phyloP scores from a whole-genome alignment of 345 rosid species.

The Corymbia maculata region DNA sequence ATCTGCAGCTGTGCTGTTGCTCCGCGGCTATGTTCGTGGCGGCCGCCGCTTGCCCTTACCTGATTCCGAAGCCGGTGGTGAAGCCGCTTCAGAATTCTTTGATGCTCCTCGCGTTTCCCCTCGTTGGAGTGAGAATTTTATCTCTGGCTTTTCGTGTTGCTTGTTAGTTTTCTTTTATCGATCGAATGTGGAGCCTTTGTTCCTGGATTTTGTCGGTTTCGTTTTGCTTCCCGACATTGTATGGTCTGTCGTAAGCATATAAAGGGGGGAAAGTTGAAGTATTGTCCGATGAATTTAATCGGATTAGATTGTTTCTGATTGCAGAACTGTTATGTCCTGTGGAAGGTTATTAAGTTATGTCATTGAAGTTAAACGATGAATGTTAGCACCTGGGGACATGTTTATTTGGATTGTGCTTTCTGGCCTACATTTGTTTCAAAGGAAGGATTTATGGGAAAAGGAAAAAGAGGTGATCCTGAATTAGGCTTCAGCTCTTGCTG shows the following conservation, averaged over 20 bases:
- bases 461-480: not conserved
- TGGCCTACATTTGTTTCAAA: not conserved
- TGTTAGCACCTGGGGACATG: not conserved
- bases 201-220: not conserved
- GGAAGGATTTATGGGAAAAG: not conserved
- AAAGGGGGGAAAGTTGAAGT: not conserved
- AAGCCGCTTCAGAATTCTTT: constrained; percentile 61
- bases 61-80: constrained; percentile 48
- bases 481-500: not conserved
- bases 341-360: not conserved
- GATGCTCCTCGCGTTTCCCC: constrained; percentile 68
- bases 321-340: not conserved
- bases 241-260: not conserved
- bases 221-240: not conserved
- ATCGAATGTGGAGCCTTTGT: not conserved
- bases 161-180: not conserved
- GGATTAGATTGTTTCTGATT: not conserved
- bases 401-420: not conserved
- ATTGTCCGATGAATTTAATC: not conserved
- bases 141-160: not conserved
- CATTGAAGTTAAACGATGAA: not conserved
- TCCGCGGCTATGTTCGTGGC: constrained; percentile 64
- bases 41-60: constrained; percentile 67
- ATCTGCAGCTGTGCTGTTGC: constrained; percentile 75
- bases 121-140: constrained; percentile 59